Conservation (phyloP, 2,329 filamentous ascomycete genomes). For the Claviceps paspali region DNA sequence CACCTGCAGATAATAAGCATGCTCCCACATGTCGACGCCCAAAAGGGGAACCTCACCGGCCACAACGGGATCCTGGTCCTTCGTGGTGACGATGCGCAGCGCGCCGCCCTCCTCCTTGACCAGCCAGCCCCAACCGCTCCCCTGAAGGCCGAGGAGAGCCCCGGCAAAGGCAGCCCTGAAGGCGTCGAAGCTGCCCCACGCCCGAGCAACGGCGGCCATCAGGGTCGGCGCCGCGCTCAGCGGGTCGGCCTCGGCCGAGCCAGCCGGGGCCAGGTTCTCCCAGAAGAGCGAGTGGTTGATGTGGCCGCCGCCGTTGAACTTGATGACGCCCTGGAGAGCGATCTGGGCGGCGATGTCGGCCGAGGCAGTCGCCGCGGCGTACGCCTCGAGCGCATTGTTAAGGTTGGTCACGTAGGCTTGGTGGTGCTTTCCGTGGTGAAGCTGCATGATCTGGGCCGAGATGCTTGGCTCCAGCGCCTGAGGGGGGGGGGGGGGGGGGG, state of each 20-base stretch:
- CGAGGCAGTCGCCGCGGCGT: slow-evolving; percentile 37
- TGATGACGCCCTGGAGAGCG: slow-evolving; percentile 53
- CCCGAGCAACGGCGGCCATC: slow-evolving; percentile 41
- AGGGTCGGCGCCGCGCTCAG: slow-evolving; percentile 37
- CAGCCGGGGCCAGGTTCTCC: slow-evolving; percentile 58
- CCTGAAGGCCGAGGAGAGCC: slow-evolving; percentile 56
- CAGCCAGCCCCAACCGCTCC: slow-evolving; percentile 81
- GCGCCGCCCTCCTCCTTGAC: slow-evolving; percentile 47
- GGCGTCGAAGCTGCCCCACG: slow-evolving; percentile 51
- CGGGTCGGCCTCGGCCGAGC: slow-evolving; percentile 39
- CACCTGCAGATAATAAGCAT: slow-evolving; percentile 77
- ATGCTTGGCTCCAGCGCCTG: slow-evolving; percentile 61
- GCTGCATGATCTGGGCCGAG: slow-evolving; percentile 64
- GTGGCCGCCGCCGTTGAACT: slow-evolving; percentile 84
- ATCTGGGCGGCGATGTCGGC: slow-evolving; percentile 50
- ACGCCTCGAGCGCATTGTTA: slow-evolving; percentile 48
- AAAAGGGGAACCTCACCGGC: slow-evolving; percentile 51
- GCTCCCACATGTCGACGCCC: slow-evolving; percentile 86
- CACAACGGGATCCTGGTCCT: slow-evolving; percentile 69
- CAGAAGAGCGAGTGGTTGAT: slow-evolving; percentile 91
- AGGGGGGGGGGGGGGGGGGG: neutral
- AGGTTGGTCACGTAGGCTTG: slow-evolving; percentile 65
- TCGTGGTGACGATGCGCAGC: slow-evolving; percentile 63
- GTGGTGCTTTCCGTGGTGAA: slow-evolving; percentile 69
- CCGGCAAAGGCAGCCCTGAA: slow-evolving; percentile 54